These are phyloP conservation scores for Cordyceps fumosorosea DNA, from an alignment of 2,329 filamentous ascomycete species.

Conservation along the genomic window DNA sequence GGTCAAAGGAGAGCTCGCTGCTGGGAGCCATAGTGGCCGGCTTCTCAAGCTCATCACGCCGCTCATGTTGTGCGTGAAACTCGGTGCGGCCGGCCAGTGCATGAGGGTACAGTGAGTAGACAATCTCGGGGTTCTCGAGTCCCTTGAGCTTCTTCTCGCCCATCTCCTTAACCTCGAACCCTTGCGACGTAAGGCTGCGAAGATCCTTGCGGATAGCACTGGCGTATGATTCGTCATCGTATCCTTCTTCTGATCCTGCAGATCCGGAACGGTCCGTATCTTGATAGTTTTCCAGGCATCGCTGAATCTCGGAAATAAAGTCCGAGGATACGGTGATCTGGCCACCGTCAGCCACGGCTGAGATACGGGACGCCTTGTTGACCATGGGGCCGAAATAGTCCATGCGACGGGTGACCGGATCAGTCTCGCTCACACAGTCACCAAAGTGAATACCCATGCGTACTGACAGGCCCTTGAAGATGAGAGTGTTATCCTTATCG, in stretches of 20 bases:
- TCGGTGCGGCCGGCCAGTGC: constrained; percentile 74
- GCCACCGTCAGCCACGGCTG: constrained; percentile 87
- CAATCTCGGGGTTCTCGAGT: constrained; percentile 90
- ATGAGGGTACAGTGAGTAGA: constrained; percentile 94
- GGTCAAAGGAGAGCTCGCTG: constrained; percentile 67
- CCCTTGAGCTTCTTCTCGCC: constrained; percentile 94
- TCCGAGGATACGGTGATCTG: constrained; percentile 96
- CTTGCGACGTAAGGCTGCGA: constrained; percentile 77
- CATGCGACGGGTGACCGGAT: constrained; percentile 96
- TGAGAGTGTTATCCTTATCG: constrained; percentile 79
- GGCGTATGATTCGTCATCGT: constrained; percentile 69
- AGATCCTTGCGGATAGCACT: constrained; percentile 80
- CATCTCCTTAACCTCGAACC: constrained; percentile 94
- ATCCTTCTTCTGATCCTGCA: constrained; percentile 57
- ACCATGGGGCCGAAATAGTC: constrained; percentile 99
- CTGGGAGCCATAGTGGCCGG: constrained; percentile 57
- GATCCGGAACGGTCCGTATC: constrained; percentile 70
- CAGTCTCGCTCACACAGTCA: constrained; percentile 86
- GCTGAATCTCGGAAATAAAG: constrained; percentile 92
- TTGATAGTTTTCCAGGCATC: constrained; percentile 81
- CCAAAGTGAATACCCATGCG: constrained; percentile 98
- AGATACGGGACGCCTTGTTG: constrained; percentile 91
- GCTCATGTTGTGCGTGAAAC: constrained; percentile 51
- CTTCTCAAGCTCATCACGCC: constrained; percentile 41
- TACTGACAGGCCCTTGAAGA: constrained; percentile 91